These are phyloP conservation scores for Penicillium herquei DNA, from an alignment of 495 filamentous ascomycete species.

Conservation along the genomic window DNA sequence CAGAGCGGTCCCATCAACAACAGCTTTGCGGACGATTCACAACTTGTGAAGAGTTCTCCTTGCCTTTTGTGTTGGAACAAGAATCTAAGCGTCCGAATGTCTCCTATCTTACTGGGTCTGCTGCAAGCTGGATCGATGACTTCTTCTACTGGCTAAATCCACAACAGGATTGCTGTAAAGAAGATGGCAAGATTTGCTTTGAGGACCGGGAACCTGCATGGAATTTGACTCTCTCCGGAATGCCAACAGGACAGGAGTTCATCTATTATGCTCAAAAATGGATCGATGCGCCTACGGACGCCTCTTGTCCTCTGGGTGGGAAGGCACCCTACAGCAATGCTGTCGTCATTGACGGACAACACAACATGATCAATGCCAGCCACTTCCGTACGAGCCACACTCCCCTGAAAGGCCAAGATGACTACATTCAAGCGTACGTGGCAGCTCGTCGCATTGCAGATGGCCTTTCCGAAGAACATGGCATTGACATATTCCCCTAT, in stretches of 20 bases:
- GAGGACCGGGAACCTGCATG: slow-evolving; percentile 69
- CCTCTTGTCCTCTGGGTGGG: slow-evolving; percentile 82
- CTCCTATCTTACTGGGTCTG: slow-evolving; percentile 87
- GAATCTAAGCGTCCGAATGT: slow-evolving; percentile 88
- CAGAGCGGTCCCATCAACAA: slow-evolving; percentile 69
- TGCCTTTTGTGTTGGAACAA: slow-evolving; percentile 85
- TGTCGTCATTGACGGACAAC: slow-evolving; percentile 70
- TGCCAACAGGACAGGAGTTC: slow-evolving; percentile 92
- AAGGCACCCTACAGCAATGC: slow-evolving; percentile 84
- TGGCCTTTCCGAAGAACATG: slow-evolving; percentile 63
- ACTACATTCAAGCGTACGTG: slow-evolving; percentile 88
- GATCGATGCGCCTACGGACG: slow-evolving; percentile 74
- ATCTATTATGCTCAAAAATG: slow-evolving; percentile 79
- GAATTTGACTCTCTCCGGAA: slow-evolving; percentile 84
- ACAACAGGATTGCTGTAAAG: slow-evolving; percentile 75
- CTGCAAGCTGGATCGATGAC: slow-evolving; percentile 96
- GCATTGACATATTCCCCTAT: slow-evolving; percentile 86
- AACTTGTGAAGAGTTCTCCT: slow-evolving; percentile 76
- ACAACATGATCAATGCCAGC: slow-evolving; percentile 65
- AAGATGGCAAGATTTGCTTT: slow-evolving; percentile 71
- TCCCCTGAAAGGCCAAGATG: slow-evolving; percentile 80
- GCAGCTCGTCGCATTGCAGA: slow-evolving; percentile 86
- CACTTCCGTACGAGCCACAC: slow-evolving; percentile 92
- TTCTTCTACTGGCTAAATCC: slow-evolving; percentile 96
- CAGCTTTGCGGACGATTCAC: slow-evolving; percentile 90